Evolutionary conservation across 495 filamentous ascomycete species (phyloP).

Genomic region (Penicillium roqueforti): DNA sequence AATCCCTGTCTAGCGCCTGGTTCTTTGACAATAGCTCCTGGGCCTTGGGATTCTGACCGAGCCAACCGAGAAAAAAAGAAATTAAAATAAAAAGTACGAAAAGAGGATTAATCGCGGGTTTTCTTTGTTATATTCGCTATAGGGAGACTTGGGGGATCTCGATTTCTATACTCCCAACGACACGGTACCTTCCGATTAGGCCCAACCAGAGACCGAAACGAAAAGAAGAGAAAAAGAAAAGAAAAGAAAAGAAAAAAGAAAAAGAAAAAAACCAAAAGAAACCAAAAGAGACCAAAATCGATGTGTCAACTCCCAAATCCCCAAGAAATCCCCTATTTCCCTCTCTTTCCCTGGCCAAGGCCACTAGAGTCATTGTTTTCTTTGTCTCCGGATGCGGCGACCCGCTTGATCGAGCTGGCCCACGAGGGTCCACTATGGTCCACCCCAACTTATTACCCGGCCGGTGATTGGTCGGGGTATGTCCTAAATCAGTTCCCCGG

Average conservation of each 20-base stretch:
- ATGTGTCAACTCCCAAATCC: too few relatives aligned
- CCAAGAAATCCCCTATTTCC: background rate
- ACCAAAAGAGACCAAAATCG: too few relatives aligned
- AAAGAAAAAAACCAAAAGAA: too few relatives aligned
- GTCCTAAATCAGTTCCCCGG: background rate
- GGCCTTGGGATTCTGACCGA: conserved; percentile 19
- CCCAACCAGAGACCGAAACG: background rate
- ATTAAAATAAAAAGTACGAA: conserved; percentile 5
- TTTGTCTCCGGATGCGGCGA: conserved; percentile 45
- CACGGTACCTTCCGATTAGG: background rate
- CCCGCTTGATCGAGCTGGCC: conserved; percentile 18
- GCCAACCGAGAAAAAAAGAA: conserved; percentile 22
- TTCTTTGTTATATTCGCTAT: conserved; percentile 1
- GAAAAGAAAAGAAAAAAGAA: background rate
- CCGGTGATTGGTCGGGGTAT: background rate
- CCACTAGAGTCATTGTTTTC: conserved; percentile 31
- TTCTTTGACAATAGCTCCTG: conserved; percentile 30
- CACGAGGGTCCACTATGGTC: background rate
- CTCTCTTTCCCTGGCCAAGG: background rate
- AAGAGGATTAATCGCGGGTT: background rate
- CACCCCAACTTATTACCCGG: too few relatives aligned
- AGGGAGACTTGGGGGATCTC: background rate
- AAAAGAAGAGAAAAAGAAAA: background rate
- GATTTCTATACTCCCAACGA: background rate
- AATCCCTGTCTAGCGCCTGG: conserved; percentile 21